Evolutionary conservation across 108 stramenopile genomes (phyloP).

Genomic region (Aurantiochytrium sp.): DNA sequence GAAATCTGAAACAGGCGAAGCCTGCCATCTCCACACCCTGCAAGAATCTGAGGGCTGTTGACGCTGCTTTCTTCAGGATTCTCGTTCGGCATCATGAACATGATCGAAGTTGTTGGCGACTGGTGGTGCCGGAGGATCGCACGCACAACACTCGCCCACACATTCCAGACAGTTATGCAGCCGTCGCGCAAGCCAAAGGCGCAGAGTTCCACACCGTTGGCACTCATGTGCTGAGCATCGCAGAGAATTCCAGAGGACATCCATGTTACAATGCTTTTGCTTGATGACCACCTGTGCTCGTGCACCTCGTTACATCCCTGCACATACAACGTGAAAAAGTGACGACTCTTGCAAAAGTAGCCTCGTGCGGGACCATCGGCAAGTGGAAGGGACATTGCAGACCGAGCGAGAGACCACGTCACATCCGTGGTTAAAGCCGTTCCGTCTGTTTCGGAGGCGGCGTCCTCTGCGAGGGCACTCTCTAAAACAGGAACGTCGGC

Average conservation of each 20-base stretch:
- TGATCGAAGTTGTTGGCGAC: neutral
- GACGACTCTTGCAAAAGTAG: neutral
- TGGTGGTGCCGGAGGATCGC: neutral
- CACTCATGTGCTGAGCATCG: neutral
- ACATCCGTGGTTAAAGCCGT: neutral
- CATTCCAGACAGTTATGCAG: neutral
- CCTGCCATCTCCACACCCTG: neutral
- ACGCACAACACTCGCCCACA: neutral
- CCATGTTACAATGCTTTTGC: neutral
- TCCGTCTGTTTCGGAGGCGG: neutral
- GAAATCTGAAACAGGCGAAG: neutral
- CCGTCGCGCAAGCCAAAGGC: neutral
- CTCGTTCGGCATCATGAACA: neutral
- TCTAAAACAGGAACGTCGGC: no score
- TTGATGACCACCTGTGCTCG: neutral
- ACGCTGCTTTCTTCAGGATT: neutral
- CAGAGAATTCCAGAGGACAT: neutral
- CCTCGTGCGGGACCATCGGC: neutral
- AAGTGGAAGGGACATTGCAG: neutral
- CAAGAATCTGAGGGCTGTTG: neutral
- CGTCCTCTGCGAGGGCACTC: no score
- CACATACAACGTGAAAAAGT: neutral
- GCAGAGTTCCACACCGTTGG: neutral
- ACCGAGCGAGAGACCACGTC: neutral
- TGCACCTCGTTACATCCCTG: neutral